Evolutionary conservation across 345 rosid genomes (phyloP), one percentile per base, ranked within the genome.

Genomic region (Camelina sativa): DNA sequence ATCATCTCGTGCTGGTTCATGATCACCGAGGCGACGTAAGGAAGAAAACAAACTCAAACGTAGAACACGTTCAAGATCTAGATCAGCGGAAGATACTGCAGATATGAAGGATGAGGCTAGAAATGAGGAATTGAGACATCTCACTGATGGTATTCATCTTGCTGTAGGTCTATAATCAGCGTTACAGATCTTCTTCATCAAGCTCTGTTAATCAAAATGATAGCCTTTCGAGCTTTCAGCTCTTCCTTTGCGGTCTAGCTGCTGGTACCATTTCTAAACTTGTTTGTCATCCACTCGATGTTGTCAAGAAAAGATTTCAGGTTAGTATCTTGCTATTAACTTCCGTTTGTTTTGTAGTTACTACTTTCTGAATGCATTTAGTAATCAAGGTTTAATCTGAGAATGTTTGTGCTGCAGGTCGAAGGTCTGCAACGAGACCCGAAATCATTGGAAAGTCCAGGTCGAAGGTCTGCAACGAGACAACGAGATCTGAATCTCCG

Each of bases 261-360:
- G 83, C 96, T 53, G 96, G 97, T 11, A 89, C 97, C 1, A 81
- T 86, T 66, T 90, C 97, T 38, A 92, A 92, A 82, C 93, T 92
- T 35, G 91, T 84, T 37, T 89, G 97, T 58, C 97, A 92, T 85
- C 97, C 97, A 8, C 91, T 92, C 19, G 97, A 92, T 47, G 93
- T 92, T 47, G 93, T 92, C 58, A 92, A 92, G 86, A 92, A 92
- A 81, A 81, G 93, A 73, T 92, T 89, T 80, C 93, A 92, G 92
- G 96, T 86, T 79, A 53, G 62, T 54, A 1, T 59, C 55, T 61
- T 20, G 12, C 30, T 74, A 50, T 19, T 66, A 41, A 4, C 17
- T 43, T 52, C n/a, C 25, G 8, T 8, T 50, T 50, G 28, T 23
- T 38, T 52, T 50, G 7, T 67, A 22, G 6, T 61, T 52, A 20